A percentile compares a stretch with the other conserved stretches of the same genome.
phyloP scores from a whole-genome alignment of 345 rosid genomes.

The Geranium brycei region DNA sequence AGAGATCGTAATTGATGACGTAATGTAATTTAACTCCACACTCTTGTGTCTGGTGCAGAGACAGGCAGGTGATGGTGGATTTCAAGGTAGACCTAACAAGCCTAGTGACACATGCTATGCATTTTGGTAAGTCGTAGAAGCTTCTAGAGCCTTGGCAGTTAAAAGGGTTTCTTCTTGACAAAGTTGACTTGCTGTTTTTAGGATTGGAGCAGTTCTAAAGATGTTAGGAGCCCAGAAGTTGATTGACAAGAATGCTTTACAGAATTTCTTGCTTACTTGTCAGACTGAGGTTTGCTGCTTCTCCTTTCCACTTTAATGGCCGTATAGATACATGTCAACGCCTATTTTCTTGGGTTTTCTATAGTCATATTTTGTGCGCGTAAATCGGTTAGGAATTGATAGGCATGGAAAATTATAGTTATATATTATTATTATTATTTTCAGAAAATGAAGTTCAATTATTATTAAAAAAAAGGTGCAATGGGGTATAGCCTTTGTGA shows the following conservation, averaged over 20 bases:
- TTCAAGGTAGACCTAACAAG: constrained; percentile 85
- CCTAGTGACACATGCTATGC: constrained; percentile 93
- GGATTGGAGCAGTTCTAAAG: constrained; percentile 73
- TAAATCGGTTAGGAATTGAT: neutral
- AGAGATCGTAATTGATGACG: too few species aligned
- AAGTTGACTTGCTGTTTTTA: constrained; percentile 16
- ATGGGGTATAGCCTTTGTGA: too few species aligned
- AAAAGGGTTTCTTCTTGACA: constrained; percentile 1
- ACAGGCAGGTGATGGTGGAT: constrained; percentile 78
- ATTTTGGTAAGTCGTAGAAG: constrained; percentile 50
- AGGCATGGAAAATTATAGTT: neutral
- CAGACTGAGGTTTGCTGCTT: constrained; percentile 51
- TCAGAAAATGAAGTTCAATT: neutral
- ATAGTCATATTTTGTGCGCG: neutral
- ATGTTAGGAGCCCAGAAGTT: constrained; percentile 51
- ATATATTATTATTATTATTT: too few species aligned
- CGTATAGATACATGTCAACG: too few species aligned
- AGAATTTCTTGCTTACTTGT: constrained; percentile 53
- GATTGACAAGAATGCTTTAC: constrained; percentile 44
- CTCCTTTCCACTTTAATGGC: neutral
- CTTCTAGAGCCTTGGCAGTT: neutral
- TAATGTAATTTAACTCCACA: neutral
- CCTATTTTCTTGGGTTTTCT: too few species aligned
- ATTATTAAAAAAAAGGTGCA: neutral
- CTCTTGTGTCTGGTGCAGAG: constrained; percentile 33